Base-by-base conservation (phyloP, 1,139 yeast genomes). In the Protomyces macrosporus region DNA sequence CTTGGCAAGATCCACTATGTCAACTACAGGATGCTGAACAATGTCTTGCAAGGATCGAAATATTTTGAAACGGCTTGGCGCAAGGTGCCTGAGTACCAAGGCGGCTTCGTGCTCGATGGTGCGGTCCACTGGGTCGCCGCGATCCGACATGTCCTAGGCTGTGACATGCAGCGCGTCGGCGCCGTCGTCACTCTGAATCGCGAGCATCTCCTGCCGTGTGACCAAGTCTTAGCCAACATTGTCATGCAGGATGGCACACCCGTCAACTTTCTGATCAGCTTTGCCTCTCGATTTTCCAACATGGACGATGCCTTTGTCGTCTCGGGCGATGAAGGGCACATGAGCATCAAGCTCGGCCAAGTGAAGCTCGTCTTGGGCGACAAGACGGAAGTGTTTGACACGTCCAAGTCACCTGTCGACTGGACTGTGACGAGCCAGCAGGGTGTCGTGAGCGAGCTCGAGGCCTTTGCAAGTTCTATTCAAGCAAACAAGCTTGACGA, bases 31-130 rank as follows among this genome's bases (percentile, higher is more conserved):
- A 39, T 45, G 45, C 50, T 52, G 16, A 52, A 40, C 12, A 58
- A 51, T 12, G 65, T 65, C 12, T 56, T 60, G 34, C 35, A 42
- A 16, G 65, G 57, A 23, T 60, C 67, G 53, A 65, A 68, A 60
- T 69, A 64, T 51, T 69, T 65, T 53, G 67, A 67, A 45, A 69
- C 72, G 5, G 64, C 65, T 32, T 70, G 72, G 72, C 65, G 72
- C 14, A 66, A 68, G 65, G 67, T 63, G 34, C 72, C 72, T 32
- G 66, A 69, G 40, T 69, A 69, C 59, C 71, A 69, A 50, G 72
- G 72, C 6, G 72, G 72, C 10, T 70, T 69, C 58, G 52, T 70
- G n/a, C 64, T 70, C 16, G 72, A 70, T 51, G 72, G 71, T 10
- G 72, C 71, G n/a, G 72, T 70, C n/a, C 72, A 70, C 55, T 64